Evolutionary conservation across 1,284 basidiomycete genomes (phyloP), one percentile per base, ranked within the genome.

Genomic region (Malassezia caprae): DNA sequence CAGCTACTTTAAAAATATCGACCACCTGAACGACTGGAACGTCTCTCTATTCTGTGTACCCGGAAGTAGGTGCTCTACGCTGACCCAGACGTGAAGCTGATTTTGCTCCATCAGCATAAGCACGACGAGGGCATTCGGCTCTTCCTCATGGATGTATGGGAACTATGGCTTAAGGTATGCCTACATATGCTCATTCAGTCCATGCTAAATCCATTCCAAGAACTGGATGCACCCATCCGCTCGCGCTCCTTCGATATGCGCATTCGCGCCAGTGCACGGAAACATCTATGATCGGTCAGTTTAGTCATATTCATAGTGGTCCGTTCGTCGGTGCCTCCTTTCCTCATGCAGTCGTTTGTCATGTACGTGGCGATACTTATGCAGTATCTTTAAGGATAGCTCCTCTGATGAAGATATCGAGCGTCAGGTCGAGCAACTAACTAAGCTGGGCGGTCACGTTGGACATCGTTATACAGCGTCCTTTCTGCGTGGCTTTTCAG

Each of bases 141-240:
- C 49, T 73, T 72, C 52, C 65, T 73, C 48, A 57, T 68, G 42
- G 71, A 73, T n/a, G 64, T 68, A 17, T 73, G 71, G 71, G 71
- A 73, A 51, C 52, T 64, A 15, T 67, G 53, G 50, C 48, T 69
- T 30, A 73, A 73, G 50, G 67, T 68, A 50, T 15, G 62, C 27
- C n/a, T 15, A 12, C 2, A 7, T 2, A n/a, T 21, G 11, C 44
- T 37, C 12, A 41, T 21, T 2, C 49, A 70, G 68, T 53, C 64
- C 15, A 43, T 61, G 26, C 48, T 71, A 48, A 73, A 73, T 34
- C 71, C 71, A 3, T 72, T 73, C 52, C 68, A 69, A 47, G 67
- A 70, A 8, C 27, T 53, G 2, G 65, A 72, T 44, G 55, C 53
- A 12, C 67, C 69, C 17, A 72, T 73, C 45, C 34, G 48, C 4